Percentiles rank a stretch among this genome's conserved stretches.
Conservation (phyloP, 1,139 yeast genomes). For the Geotrichum candidum region DNA sequence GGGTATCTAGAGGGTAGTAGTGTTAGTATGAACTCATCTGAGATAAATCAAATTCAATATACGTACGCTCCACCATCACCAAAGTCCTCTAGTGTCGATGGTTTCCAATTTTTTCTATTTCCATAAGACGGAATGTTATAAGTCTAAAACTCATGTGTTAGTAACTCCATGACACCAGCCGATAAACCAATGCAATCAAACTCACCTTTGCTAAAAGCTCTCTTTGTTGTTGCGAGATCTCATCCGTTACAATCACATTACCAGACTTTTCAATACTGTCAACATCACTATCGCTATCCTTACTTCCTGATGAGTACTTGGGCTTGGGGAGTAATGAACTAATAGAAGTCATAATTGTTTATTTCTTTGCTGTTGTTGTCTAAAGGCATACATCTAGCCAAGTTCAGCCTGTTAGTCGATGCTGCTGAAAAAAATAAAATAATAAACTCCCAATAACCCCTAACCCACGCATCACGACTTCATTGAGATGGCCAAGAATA, state of each 20-base stretch:
- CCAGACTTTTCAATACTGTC: background rate
- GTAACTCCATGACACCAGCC: background rate
- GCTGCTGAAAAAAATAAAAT: background rate
- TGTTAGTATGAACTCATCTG: background rate
- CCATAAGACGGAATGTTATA: slow-evolving; percentile 32
- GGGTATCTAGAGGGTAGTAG: slow-evolving; percentile 25
- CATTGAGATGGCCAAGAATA: background rate
- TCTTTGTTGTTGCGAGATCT: slow-evolving; percentile 7
- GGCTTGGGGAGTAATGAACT: slow-evolving; percentile 27
- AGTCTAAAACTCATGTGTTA: slow-evolving; percentile 1
- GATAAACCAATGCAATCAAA: background rate
- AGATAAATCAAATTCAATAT: background rate
- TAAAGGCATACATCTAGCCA: background rate
- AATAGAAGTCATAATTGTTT: slow-evolving; percentile 19
- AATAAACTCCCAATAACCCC: background rate
- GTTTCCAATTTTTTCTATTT: slow-evolving; percentile 31
- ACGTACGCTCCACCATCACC: slow-evolving; percentile 37
- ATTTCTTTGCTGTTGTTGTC: background rate
- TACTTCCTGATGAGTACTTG: slow-evolving; percentile 18
- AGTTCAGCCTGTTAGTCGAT: background rate
- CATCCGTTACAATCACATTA: background rate
- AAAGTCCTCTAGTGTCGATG: slow-evolving; percentile 28
- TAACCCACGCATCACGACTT: background rate
- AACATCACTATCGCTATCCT: slow-evolving; percentile 2
- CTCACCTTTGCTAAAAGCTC: slow-evolving; percentile 15